Conservation (phyloP, 2,329 filamentous ascomycete species). For the Ophiocordyceps sinensis region DNA sequence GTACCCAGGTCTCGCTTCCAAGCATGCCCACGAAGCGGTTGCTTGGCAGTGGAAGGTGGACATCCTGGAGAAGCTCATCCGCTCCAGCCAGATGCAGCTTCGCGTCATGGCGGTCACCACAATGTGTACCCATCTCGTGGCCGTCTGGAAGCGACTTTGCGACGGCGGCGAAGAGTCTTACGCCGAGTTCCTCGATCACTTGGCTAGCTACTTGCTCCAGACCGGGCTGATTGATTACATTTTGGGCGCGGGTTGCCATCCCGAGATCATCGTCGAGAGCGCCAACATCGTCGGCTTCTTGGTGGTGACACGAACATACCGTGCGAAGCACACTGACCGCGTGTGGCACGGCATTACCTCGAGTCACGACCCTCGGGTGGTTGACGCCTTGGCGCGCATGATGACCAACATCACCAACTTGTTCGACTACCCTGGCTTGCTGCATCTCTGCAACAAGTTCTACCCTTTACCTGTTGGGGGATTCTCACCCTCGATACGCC, state of each 20-base stretch:
- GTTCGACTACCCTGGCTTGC: slow-evolving; percentile 31
- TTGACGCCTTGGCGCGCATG: slow-evolving; percentile 65
- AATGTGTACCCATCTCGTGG: slow-evolving; percentile 58
- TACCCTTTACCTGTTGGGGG: slow-evolving; percentile 45
- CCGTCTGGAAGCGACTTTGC: slow-evolving; percentile 46
- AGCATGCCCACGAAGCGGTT: slow-evolving; percentile 33
- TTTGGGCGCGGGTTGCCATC: slow-evolving; percentile 79
- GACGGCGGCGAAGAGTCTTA: slow-evolving; percentile 25
- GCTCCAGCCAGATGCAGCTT: slow-evolving; percentile 80
- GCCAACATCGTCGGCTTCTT: slow-evolving; percentile 80
- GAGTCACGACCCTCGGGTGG: slow-evolving; percentile 73
- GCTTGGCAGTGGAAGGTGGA: slow-evolving; percentile 55
- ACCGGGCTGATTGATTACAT: slow-evolving; percentile 74
- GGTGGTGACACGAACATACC: slow-evolving; percentile 63
- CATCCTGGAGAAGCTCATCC: slow-evolving; percentile 56
- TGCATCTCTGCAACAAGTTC: slow-evolving; percentile 60
- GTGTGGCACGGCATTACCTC: slow-evolving; percentile 74
- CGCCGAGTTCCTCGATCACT: slow-evolving; percentile 43
- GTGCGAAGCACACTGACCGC: slow-evolving; percentile 55
- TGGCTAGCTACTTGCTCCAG: slow-evolving; percentile 54
- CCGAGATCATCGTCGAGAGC: slow-evolving; percentile 71
- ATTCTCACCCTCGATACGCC: slow-evolving; percentile 47
- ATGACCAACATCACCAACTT: slow-evolving; percentile 31
- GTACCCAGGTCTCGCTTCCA: slow-evolving; percentile 21
- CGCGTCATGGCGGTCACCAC: slow-evolving; percentile 64